Evolutionary conservation across 306 rosid genomes (phyloP), one percentile per base, ranked within the genome.

Genomic region (Quercus aquifolioides): DNA sequence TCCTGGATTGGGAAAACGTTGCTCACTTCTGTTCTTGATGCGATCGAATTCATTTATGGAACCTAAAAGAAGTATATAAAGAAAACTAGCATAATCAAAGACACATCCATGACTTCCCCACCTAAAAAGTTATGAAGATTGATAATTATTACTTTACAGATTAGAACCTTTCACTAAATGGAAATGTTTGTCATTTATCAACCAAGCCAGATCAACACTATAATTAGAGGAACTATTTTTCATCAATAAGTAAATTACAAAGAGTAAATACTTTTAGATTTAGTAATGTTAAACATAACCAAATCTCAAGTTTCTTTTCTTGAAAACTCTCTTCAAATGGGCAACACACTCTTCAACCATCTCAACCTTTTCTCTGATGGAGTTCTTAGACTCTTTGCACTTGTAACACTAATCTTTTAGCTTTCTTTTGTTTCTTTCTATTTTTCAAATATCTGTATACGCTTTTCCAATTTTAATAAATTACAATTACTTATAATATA

Each of bases 1-100:
- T 74, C 95, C 97, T 15, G 89, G 78, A 19, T 67, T 67, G 74
- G 97, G 97, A 75, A 85, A 89, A 19, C 92, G 89, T 69, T 94
- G 98, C 71, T 90, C 91, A 74, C 72, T 80, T 90, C 88, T 89
- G 72, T 87, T 84, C 82, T 90, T 86, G 68, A 91, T 74, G 71
- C 78, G 86, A 81, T 84, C 85, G 68, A 43, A 69, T 79, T 86
- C 85, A 54, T 82, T 62, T 43, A 41, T 19, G 15, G 69, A 80
- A 72, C 83, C 97, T 89, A 58, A 57, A 51, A 63, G 79, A 77
- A 28, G 55, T 19, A 51, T 4, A 52, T 20, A 69, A 63, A 79
- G 78, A 56, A 73, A 49, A 49, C 54, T 49, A 49, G 5, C 17
- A 8, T 33, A 19, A 57, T 8, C 18, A 56, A 28, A 55, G 26